Evolutionary conservation across 768 basidiomycete genomes (phyloP), one percentile per base, ranked within the genome.

Genomic region (Tulasnella calospora): DNA sequence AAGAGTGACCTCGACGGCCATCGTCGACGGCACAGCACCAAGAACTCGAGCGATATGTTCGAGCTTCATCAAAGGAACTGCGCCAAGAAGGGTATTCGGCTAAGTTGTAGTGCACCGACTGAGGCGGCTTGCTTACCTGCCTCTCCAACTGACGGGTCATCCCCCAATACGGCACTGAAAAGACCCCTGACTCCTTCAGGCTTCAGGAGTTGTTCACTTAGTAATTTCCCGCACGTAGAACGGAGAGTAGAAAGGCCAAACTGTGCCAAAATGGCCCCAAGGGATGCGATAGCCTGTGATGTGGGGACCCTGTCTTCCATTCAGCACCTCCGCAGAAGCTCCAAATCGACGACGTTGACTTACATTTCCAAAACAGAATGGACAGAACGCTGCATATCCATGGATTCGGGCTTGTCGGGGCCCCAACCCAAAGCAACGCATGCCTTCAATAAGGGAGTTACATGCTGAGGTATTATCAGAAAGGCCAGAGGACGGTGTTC

Each of bases 371-470:
- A 84, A 33, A 94, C 83, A 76, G 89, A 89, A 81, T 78, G 15
- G 17, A 73, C 70, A 38, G 41, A 30, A 9, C 44, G 13, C 17
- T 27, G 33, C 72, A 73, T 40, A 27, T 76, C 30, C 3, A 88
- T 85, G 44, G 86, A 80, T 0, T 89, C 88, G 6, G 89, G 87
- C 21, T 90, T 82, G 70, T 85, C 82, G 77, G 91, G 92, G 10
- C 93, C 85, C 93, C 93, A 95, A 1, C 92, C 94, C 10, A 95
- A 84, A 12, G 88, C 83, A 8, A 94, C 86, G 40, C 89, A 86
- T 12, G 91, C 89, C 67, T 85, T 86, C 12, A 94, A 84, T 17
- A 94, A 81, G 79, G 92, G 90, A 5, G 86, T 82, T 2, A 88
- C 81, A 81, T 94, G 90, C 72, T 87, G 87, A 69, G 91, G 83